phyloP scores from a whole-genome alignment of 2,329 filamentous ascomycete genomes.

The Penicillium psychrosexuale region DNA sequence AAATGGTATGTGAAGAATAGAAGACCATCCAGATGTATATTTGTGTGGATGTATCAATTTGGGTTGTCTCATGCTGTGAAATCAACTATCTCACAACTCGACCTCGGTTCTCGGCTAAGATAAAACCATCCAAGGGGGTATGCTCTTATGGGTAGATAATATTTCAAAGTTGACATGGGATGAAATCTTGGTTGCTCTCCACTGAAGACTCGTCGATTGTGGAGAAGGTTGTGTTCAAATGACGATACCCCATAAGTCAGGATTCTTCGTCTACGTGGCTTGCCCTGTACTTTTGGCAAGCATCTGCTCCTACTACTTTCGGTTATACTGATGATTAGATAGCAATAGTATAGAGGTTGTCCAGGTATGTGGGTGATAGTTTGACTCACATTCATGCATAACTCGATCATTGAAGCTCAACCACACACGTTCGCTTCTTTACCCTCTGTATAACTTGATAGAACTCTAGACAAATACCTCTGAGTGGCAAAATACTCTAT shows the following conservation, averaged over 20 bases:
- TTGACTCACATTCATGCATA: neutral
- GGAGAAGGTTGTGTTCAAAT: slow-evolving; percentile 1
- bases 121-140: slow-evolving; percentile 2
- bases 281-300: neutral
- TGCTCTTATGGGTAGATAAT: neutral
- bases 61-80: slow-evolving; percentile 4
- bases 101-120: neutral
- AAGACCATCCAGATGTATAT: slow-evolving; percentile 14
- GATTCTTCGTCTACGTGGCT: neutral
- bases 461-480: neutral
- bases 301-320: neutral
- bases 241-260: neutral
- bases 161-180: slow-evolving; percentile 1
- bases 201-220: slow-evolving; percentile 3
- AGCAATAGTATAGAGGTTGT: neutral
- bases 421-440: neutral
- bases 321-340: neutral
- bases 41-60: slow-evolving; percentile 22
- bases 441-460: neutral
- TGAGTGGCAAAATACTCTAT: neutral
- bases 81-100: neutral
- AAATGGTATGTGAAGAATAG: neutral
- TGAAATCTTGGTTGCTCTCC: slow-evolving; percentile 2
- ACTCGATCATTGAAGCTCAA: neutral
- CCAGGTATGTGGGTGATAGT: neutral